These are phyloP conservation scores for Terfezia boudieri DNA, from an alignment of 495 filamentous ascomycete species.

Conservation along the genomic window DNA sequence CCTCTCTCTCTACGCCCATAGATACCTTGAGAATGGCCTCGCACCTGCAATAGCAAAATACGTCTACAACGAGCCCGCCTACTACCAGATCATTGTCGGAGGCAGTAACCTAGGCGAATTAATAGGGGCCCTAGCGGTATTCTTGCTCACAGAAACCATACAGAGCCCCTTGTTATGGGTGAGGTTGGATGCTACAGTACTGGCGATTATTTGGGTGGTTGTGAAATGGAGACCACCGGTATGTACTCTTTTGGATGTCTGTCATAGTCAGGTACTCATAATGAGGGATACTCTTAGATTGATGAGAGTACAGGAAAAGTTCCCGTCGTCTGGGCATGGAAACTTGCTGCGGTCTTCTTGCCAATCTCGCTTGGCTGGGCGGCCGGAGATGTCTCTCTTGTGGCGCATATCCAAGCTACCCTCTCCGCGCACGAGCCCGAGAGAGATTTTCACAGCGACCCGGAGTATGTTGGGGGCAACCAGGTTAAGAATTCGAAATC, in stretches of 20 bases:
- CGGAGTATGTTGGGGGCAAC: too few species aligned
- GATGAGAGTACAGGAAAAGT: not conserved
- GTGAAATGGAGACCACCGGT: slow-evolving; percentile 17
- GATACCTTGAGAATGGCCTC: slow-evolving; percentile 26
- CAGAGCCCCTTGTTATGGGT: slow-evolving; percentile 27
- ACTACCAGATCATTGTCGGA: slow-evolving; percentile 26
- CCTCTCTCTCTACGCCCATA: slow-evolving; percentile 24
- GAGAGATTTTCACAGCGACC: too few species aligned
- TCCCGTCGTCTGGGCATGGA: slow-evolving; percentile 21
- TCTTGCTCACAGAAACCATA: slow-evolving; percentile 23
- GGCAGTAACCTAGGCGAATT: slow-evolving; percentile 26
- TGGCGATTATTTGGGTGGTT: slow-evolving; percentile 24
- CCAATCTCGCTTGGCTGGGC: slow-evolving; percentile 29
- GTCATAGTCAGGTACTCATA: not conserved
- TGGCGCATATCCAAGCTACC: slow-evolving; percentile 26
- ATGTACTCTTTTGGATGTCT: not conserved
- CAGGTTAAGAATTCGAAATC: too few species aligned
- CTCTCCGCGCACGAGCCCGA: slow-evolving; percentile 20
- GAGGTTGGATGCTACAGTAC: slow-evolving; percentile 22
- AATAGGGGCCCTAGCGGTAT: slow-evolving; percentile 23
- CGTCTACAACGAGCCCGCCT: slow-evolving; percentile 23
- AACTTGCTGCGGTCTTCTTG: slow-evolving; percentile 23
- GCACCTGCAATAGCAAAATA: slow-evolving; percentile 23
- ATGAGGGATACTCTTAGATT: not conserved
- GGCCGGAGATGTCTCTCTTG: slow-evolving; percentile 25